phyloP scores from a whole-genome alignment of 2,329 filamentous ascomycete genomes.

The Colletotrichum musae region DNA sequence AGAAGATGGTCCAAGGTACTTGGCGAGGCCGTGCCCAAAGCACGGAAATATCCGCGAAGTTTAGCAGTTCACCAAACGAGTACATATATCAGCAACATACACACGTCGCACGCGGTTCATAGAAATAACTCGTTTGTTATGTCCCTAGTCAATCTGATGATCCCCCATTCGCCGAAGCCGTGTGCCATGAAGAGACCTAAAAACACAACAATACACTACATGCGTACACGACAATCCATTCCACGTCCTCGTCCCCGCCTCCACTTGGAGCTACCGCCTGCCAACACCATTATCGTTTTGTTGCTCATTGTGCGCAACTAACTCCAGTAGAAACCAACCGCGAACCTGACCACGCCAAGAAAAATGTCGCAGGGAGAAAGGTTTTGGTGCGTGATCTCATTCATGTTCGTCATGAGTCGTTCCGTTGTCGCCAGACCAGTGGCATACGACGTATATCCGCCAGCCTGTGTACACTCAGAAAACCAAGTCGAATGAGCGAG shows the following conservation, averaged over 20 bases:
- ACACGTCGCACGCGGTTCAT: not conserved
- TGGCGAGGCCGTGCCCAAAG: too few relatives aligned
- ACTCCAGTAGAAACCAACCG: conserved; percentile 34
- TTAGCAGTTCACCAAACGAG: too few relatives aligned
- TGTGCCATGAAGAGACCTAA: conserved; percentile 40
- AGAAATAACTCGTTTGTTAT: conserved; percentile 26
- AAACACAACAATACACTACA: conserved; percentile 41
- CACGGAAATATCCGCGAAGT: too few relatives aligned
- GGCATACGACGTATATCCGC: conserved; percentile 29
- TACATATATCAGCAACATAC: too few relatives aligned
- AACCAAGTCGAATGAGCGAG: conserved; percentile 30
- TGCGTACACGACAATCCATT: conserved; percentile 38
- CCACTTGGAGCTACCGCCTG: conserved; percentile 25
- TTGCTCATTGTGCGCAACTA: conserved; percentile 37
- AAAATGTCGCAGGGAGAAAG: conserved; percentile 32
- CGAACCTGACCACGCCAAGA: conserved; percentile 33
- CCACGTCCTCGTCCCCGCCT: conserved; percentile 25
- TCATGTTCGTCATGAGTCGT: conserved; percentile 41
- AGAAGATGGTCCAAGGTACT: too few relatives aligned
- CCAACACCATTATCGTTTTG: conserved; percentile 36
- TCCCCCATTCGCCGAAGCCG: conserved; percentile 41
- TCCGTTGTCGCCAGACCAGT: conserved; percentile 39
- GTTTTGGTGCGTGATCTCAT: conserved; percentile 33
- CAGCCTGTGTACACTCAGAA: conserved; percentile 36
- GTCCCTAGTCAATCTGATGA: conserved; percentile 42